phyloP scores from a whole-genome alignment of 1,284 basidiomycete genomes.

The Amylostereum areolatum region DNA sequence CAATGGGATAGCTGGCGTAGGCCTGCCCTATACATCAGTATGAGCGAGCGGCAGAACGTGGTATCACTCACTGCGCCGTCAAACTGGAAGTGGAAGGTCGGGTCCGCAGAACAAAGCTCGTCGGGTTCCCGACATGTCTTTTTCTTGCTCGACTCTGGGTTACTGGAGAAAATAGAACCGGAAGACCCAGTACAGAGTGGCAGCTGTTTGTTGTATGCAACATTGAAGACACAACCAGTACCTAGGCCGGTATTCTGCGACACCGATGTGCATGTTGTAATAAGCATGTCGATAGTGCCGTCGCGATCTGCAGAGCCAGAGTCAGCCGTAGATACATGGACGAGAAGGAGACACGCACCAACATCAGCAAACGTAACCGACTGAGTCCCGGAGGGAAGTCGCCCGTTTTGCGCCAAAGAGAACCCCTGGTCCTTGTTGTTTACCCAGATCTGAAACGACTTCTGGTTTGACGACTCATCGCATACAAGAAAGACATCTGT shows the following conservation, averaged over 20 bases:
- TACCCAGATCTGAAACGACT: constrained; percentile 87
- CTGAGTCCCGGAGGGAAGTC: constrained; percentile 75
- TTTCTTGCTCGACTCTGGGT: constrained; percentile 22
- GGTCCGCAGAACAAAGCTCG: constrained; percentile 79
- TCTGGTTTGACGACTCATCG: constrained; percentile 44
- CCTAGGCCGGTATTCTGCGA: constrained; percentile 68
- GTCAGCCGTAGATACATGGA: background rate
- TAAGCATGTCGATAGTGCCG: constrained; percentile 94
- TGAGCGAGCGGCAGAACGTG: background rate
- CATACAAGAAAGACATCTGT: constrained; percentile 90
- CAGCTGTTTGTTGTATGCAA: constrained; percentile 92
- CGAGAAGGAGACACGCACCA: constrained; percentile 40
- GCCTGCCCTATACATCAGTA: constrained; percentile 34
- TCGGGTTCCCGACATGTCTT: constrained; percentile 66
- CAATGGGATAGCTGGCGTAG: constrained; percentile 63
- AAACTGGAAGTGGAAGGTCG: constrained; percentile 76
- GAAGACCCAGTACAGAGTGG: constrained; percentile 65
- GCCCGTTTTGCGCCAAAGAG: constrained; percentile 58
- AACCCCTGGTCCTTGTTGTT: constrained; percentile 80
- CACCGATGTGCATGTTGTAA: constrained; percentile 75
- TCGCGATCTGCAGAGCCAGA: constrained; percentile 66
- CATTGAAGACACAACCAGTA: constrained; percentile 76
- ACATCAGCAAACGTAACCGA: constrained; percentile 89
- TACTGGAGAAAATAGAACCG: constrained; percentile 39
- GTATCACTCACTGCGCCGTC: constrained; percentile 42